These are phyloP conservation scores for Stemphylium vesicarium DNA, from an alignment of 2,329 filamentous ascomycete species.

Conservation along the genomic window DNA sequence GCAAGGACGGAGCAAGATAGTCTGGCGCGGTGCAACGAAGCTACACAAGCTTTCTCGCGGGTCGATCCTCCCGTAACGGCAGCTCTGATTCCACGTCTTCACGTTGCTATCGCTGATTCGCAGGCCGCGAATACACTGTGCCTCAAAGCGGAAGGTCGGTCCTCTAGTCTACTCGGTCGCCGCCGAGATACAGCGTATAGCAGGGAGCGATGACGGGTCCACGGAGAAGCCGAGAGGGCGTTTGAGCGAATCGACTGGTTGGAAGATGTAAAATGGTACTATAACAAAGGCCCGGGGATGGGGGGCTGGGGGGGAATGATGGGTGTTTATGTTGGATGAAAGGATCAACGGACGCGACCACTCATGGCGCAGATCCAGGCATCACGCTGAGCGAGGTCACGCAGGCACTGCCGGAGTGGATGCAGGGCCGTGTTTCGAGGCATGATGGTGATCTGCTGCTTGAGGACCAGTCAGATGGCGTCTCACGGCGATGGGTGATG, in stretches of 20 bases:
- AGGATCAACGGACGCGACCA: conserved; percentile 34
- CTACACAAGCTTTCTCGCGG: conserved; percentile 37
- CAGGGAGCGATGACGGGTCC: not conserved
- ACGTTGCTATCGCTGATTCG: conserved; percentile 31
- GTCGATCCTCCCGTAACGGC: conserved; percentile 33
- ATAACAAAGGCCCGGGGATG: conserved; percentile 1
- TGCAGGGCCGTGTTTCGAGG: conserved; percentile 33
- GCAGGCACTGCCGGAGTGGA: conserved; percentile 21
- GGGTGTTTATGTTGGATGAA: conserved; percentile 19
- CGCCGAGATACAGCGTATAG: conserved; percentile 2
- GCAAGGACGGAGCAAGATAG: conserved; percentile 1
- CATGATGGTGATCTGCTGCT: conserved; percentile 38
- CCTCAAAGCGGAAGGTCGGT: conserved; percentile 30
- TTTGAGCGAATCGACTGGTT: conserved; percentile 19
- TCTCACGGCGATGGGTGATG: conserved; percentile 11
- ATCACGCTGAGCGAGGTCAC: conserved; percentile 34
- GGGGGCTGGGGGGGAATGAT: not conserved
- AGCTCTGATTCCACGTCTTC: conserved; percentile 28
- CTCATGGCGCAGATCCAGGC: conserved; percentile 41
- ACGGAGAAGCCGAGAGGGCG: conserved; percentile 7
- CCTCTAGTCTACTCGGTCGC: conserved; percentile 13
- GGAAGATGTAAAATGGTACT: conserved; percentile 2
- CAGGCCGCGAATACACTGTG: conserved; percentile 8
- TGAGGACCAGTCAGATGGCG: conserved; percentile 13
- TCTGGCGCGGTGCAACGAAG: conserved; percentile 13